Evolutionary conservation across 2,329 filamentous ascomycete species (phyloP), one percentile per base, ranked within the genome.

Genomic region (Colletotrichum nymphaeae): DNA sequence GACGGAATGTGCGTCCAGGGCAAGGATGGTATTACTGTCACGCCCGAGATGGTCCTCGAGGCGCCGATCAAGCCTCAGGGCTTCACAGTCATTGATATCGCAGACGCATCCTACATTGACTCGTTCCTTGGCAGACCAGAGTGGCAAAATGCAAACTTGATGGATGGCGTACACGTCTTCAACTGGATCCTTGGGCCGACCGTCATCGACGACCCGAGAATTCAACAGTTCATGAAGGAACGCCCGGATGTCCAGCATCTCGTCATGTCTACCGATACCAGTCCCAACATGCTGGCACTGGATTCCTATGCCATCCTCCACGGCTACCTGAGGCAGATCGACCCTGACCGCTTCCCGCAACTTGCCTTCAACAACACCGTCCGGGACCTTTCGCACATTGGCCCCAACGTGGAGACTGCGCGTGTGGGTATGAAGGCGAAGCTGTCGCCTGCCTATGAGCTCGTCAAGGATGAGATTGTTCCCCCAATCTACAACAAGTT

Each of bases 31-130:
- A 87, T 86, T 7, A 88, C 88, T 0, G 90, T 99, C 35, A 97
- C 93, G 0, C 93, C 96, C 1, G 93, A 97, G 0, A 97, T 97
- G 92, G 95, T 98, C 1, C 79, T 99, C 64, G 94, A 89, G 1
- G 86, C 91, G 12, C 83, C 88, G 3, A 88, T 91, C 68, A 87
- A 89, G 6, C 95, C 95, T 12, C 89, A 87, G 68, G 95, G 94
- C 2, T 87, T 98, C 75, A 93, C 94, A 9, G 87, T 99, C 8
- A 86, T 97, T 53, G 95, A 98, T 77, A 81, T 99, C 8, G 94
- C 95, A 1, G 89, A 92, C 16, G 74, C 81, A 1, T 89, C 91
- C 8, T 95, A 97, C 78, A 84, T 98, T 30, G 90, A 92, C 14
- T 83, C 88, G 6, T 87, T 98, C 65, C 78, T 97, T 56, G 84